phyloP scores from a whole-genome alignment of 2,329 filamentous ascomycete genomes.

The Zymoseptoria ardabiliae region DNA sequence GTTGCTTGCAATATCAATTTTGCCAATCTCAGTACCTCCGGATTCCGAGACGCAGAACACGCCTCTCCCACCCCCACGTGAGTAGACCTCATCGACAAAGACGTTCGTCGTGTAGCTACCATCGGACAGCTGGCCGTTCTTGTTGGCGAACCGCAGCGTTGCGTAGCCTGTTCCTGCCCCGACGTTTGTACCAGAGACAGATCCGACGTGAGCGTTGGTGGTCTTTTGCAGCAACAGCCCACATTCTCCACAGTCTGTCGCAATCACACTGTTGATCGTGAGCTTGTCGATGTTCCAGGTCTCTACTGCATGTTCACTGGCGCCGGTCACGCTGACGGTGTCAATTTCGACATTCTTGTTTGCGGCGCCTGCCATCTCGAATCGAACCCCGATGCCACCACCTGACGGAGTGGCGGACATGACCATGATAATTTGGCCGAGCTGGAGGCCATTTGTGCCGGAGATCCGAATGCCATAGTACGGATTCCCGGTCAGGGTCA shows the following conservation, averaged over 20 bases:
- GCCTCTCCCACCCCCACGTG: conserved; percentile 50
- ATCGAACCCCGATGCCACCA: conserved; percentile 50
- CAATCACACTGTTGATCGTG: conserved; percentile 46
- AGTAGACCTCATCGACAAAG: conserved; percentile 46
- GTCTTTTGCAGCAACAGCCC: conserved; percentile 50
- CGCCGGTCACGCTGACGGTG: conserved; percentile 45
- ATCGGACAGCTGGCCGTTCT: conserved; percentile 45
- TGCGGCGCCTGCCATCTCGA: conserved; percentile 48
- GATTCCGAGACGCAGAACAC: conserved; percentile 53
- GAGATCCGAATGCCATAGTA: conserved; percentile 53
- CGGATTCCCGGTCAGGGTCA: conserved; percentile 51
- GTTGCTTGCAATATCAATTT: conserved; percentile 46
- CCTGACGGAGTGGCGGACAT: conserved; percentile 29
- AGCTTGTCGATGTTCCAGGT: conserved; percentile 54
- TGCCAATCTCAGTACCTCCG: conserved; percentile 45
- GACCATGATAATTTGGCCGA: conserved; percentile 50
- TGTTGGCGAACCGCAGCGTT: conserved; percentile 51
- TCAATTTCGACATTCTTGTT: conserved; percentile 51
- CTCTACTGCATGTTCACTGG: conserved; percentile 51
- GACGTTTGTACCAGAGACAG: conserved; percentile 52
- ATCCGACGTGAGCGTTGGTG: conserved; percentile 45
- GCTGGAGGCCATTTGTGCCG: conserved; percentile 41
- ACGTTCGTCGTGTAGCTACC: conserved; percentile 49
- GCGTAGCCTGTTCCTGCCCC: conserved; percentile 48
- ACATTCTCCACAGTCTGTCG: conserved; percentile 48